Evolutionary conservation across 768 basidiomycete genomes (phyloP).

Genomic region (Leccinum arenicola): DNA sequence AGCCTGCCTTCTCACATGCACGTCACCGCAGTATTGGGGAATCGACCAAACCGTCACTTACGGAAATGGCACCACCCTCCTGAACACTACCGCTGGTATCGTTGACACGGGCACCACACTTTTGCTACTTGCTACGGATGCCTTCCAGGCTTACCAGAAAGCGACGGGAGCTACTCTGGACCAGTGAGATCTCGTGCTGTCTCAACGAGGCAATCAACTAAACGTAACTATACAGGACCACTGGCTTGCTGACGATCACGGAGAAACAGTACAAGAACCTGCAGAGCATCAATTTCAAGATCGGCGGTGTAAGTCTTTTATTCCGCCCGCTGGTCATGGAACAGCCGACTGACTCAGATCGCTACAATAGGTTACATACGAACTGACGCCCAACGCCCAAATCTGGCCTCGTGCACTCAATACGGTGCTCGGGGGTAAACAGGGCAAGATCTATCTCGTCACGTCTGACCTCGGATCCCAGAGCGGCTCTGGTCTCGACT

Average conservation of each 20-base stretch:
- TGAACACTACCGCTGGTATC: conserved; percentile 41
- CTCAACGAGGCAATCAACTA: not conserved
- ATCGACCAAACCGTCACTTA: conserved; percentile 42
- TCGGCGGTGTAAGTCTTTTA: conserved; percentile 37
- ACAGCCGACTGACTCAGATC: not conserved
- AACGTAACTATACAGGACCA: conserved; percentile 33
- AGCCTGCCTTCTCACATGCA: not conserved
- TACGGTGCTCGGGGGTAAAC: conserved; percentile 50
- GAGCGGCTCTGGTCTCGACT: conserved; percentile 60
- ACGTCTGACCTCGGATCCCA: conserved; percentile 47
- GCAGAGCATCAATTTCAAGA: conserved; percentile 51
- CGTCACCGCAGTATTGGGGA: conserved; percentile 41
- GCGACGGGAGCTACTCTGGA: conserved; percentile 56
- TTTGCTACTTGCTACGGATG: conserved; percentile 55
- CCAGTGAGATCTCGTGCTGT: conserved; percentile 30
- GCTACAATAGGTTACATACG: conserved; percentile 41
- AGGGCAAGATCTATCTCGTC: conserved; percentile 52
- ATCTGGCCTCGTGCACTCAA: conserved; percentile 67
- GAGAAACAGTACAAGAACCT: conserved; percentile 45
- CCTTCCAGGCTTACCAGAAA: conserved; percentile 52
- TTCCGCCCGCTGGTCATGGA: not conserved
- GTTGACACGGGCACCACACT: conserved; percentile 52
- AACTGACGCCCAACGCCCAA: conserved; percentile 63
- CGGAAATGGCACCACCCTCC: conserved; percentile 31
- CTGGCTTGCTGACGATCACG: conserved; percentile 57